A percentile compares a stretch with the other conserved stretches of the same genome.
Conservation (phyloP, 805 yeast genomes). For the Hanseniaspora lachancei region DNA sequence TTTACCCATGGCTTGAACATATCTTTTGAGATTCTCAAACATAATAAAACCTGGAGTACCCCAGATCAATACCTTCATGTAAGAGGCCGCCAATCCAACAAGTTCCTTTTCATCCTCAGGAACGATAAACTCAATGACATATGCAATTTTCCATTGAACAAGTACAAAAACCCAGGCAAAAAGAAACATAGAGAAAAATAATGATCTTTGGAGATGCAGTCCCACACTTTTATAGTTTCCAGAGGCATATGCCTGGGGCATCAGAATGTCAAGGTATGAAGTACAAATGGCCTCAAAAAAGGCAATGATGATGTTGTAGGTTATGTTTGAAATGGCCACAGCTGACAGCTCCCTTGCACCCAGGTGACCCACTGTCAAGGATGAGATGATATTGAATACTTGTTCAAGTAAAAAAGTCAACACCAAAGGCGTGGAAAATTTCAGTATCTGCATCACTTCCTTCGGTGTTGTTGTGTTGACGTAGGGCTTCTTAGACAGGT, state of each 20-base stretch:
- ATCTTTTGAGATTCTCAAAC: conserved; percentile 73
- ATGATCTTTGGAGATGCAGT: conserved; percentile 57
- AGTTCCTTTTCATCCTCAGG: conserved; percentile 42
- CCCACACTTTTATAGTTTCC: conserved; percentile 59
- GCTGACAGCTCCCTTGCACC: conserved; percentile 75
- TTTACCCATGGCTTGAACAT: conserved; percentile 72
- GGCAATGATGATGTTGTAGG: conserved; percentile 68
- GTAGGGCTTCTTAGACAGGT: not conserved
- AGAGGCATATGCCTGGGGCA: conserved; percentile 80
- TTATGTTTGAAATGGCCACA: conserved; percentile 71
- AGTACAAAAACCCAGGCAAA: conserved; percentile 37
- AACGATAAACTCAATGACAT: conserved; percentile 30
- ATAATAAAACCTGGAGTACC: conserved; percentile 71
- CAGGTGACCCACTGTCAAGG: conserved; percentile 69
- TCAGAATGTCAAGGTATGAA: conserved; percentile 57
- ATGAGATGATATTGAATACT: conserved; percentile 65
- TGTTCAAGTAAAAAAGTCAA: conserved; percentile 61
- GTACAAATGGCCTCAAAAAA: conserved; percentile 74
- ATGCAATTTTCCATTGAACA: conserved; percentile 53
- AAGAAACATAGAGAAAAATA: conserved; percentile 44
- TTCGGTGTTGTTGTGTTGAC: not conserved
- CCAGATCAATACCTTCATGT: conserved; percentile 42
- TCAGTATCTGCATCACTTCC: conserved; percentile 14
- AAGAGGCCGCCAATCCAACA: conserved; percentile 43
- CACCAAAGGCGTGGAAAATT: conserved; percentile 42